Base-by-base conservation (phyloP, 2,329 filamentous ascomycete species). In the Diplodia scrobiculata region DNA sequence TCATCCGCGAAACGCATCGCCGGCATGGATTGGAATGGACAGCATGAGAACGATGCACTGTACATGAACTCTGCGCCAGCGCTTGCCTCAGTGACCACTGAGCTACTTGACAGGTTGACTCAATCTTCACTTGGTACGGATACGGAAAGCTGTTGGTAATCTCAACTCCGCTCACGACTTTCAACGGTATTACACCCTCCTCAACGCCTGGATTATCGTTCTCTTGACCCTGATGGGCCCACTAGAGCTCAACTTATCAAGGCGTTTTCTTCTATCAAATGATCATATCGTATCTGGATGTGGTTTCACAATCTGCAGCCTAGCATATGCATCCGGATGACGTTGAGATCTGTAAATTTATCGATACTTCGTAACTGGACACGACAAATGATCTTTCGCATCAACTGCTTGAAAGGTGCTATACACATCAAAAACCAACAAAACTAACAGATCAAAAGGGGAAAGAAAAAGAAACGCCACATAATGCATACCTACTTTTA, bases 1-100 rank as follows among this genome's bases (percentile, higher is more conserved):
- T 71, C 54, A 68, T 71, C 21, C 65, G 41, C 52, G 48, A 65
- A 3, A 67, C 66, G 11, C 69, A 72, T 64, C 25, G 65, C 45
- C 66, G 59, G 36, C 29, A 67, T 55, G 68, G 70, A 6, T 71
- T 21, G 32, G 32, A 41, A 11, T 53, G 34, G 48, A 21, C n/a
- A 1, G 32, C 19, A 11, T 53, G 48, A 63, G 7, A 21, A n/a
- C 13, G 3, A 29, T 25, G 29, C n/a, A 27, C 25, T 36, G 19
- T 50, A 5, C 25, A 27, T 13, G 21, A 27, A 3, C 25, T 1
- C 6, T 5, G 48, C 5, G 3, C 21, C 48, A 17, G 21, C 25
- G 27, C 48, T 19, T 45, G 17, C 17, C 17, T 45, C 41, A n/a
- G 41, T 19, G 41, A 19, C 7, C 9, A 45, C 38, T 45, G 17